Evolutionary conservation across 352 stramenopile species (phyloP), one percentile per base, ranked within the genome.

Genomic region (Pythium sukuiense): DNA sequence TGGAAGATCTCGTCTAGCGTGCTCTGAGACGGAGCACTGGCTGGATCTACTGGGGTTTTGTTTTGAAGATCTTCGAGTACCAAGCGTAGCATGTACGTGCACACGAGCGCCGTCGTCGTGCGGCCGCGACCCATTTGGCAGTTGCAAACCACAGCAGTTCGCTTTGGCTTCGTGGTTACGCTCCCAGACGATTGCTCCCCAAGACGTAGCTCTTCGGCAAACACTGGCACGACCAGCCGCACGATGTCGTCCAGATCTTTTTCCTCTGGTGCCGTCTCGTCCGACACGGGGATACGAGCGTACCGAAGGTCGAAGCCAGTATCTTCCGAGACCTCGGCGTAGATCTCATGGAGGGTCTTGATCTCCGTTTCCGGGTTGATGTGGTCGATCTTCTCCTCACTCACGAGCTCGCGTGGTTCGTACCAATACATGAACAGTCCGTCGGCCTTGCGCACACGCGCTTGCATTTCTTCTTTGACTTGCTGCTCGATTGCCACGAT

Each of bases 171-270:
- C 12, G 13, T 45, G 3, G 30, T 18, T 16, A 13, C 32, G 9
- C 30, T 46, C 1, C 29, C 13, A 0, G 35, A 16, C 24, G n/a
- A 29, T 4, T 35, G 20, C 1, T 57, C 56, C 0, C 55, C n/a
- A 4, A 89, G 64, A 6, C 72, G 70, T 6, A 93, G 59, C 43
- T 95, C 87, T 18, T 80, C 70, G 41, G 76, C 76, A 60, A 91
- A 93, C 26, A 76, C 79, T 43, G 87, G 87, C 8, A 85, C 61
- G 2, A 94, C 53, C 18, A 96, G 61, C 0, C 87, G 83, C 29
- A 96, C 80, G 71, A 97, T 80, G 29, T 96, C 87, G 67, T 97
- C 89, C 30, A 96, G 76, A 48, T 97, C 89, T 41, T 96, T 96
- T 48, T 95, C 88, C 56, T 97, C 89, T 0, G 89, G 90, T 1